Conservation (phyloP, 2,329 filamentous ascomycete species). For the Ceratocystiopsis minuta region DNA sequence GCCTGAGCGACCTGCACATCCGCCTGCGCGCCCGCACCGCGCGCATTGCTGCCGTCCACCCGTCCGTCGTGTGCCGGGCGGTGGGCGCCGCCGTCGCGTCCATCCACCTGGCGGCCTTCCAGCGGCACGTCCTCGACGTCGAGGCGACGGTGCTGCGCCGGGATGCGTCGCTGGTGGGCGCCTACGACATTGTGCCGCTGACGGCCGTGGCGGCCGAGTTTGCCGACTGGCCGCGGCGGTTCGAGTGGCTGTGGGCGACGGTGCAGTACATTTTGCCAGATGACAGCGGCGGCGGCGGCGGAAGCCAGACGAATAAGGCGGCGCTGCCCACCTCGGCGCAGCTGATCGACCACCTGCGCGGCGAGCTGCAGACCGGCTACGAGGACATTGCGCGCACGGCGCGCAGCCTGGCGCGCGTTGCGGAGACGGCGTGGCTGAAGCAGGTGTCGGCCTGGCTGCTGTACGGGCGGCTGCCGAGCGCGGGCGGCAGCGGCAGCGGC, state of each 20-base stretch:
- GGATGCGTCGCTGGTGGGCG: slow-evolving; percentile 68
- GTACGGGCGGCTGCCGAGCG: slow-evolving; percentile 64
- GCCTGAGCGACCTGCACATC: slow-evolving; percentile 62
- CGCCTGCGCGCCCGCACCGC: slow-evolving; percentile 49
- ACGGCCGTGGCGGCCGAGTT: slow-evolving; percentile 74
- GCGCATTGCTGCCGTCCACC: slow-evolving; percentile 50
- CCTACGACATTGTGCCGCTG: slow-evolving; percentile 82
- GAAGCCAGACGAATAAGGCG: slow-evolving; percentile 4
- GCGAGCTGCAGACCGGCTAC: slow-evolving; percentile 74
- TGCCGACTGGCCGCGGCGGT: slow-evolving; percentile 62
- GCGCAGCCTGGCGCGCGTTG: slow-evolving; percentile 51
- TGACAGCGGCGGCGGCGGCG: slow-evolving; percentile 5
- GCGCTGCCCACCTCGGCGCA: slow-evolving; percentile 13
- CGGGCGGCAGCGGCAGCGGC: too few relatives aligned
- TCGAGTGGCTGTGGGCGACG: slow-evolving; percentile 74
- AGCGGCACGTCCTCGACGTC: slow-evolving; percentile 67
- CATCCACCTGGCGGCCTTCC: slow-evolving; percentile 62
- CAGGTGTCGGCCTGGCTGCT: slow-evolving; percentile 82
- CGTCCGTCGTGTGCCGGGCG: slow-evolving; percentile 70
- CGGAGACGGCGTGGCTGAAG: slow-evolving; percentile 81
- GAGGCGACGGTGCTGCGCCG: slow-evolving; percentile 59
- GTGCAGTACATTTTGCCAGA: slow-evolving; percentile 44
- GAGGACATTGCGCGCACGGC: slow-evolving; percentile 66
- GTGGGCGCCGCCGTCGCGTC: slow-evolving; percentile 63
- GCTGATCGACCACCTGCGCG: slow-evolving; percentile 59